Conservation (phyloP, 306 rosid genomes). For the Sindora glabra region DNA sequence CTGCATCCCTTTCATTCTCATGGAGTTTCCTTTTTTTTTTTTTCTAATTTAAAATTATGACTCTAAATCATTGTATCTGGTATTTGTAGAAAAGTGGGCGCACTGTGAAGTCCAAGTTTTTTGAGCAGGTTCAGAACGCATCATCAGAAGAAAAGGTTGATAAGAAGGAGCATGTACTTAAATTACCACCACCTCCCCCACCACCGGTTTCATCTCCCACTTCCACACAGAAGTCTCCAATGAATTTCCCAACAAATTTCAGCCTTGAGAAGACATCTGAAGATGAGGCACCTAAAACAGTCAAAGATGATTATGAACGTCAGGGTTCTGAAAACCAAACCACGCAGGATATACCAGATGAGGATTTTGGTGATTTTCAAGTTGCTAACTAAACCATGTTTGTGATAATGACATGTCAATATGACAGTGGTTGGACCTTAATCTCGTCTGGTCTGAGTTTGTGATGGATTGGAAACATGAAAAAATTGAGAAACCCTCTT, state of each 20-base stretch:
- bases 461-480: conserved; percentile 21
- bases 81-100: conserved; percentile 51
- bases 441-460: conserved; percentile 9
- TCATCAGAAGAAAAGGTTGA: conserved; percentile 50
- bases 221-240: conserved; percentile 29
- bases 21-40: neutral
- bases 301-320: conserved; percentile 20
- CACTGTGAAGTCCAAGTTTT: conserved; percentile 50
- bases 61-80: conserved; percentile 2
- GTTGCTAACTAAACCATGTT: conserved; percentile 50
- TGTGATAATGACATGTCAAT: conserved; percentile 2
- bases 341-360: conserved; percentile 49
- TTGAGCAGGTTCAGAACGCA: conserved; percentile 43
- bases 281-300: conserved; percentile 20
- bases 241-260: conserved; percentile 29
- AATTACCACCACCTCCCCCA: conserved; percentile 87
- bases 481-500: neutral
- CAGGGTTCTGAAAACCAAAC: neutral
- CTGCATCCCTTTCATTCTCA: conserved; percentile 6
- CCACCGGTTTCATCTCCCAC: conserved; percentile 50
- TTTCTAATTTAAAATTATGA: neutral
- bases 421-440: neutral
- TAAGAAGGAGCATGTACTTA: conserved; percentile 45
- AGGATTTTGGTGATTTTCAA: conserved; percentile 94
- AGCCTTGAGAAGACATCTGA: conserved; percentile 38